Evolutionary conservation across 345 rosid species (phyloP).

Genomic region (Populus alba): DNA sequence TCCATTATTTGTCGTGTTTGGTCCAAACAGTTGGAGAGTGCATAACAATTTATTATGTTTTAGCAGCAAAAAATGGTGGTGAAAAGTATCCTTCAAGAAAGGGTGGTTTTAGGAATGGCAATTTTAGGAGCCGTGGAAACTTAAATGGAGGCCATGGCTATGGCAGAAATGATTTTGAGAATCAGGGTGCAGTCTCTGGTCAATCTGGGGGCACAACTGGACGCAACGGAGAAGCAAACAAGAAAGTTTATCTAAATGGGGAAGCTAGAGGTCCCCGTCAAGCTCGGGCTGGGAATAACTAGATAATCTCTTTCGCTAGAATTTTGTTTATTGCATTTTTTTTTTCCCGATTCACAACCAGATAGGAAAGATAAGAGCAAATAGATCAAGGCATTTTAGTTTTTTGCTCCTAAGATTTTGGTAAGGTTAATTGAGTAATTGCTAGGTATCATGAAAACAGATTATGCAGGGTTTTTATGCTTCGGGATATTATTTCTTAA

Average conservation of each 20-base stretch:
- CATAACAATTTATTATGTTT: background rate
- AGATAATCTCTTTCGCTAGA: background rate
- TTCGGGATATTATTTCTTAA: background rate
- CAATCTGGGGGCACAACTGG: slow-evolving; percentile 3
- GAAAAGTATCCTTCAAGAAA: slow-evolving; percentile 12
- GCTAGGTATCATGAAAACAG: background rate
- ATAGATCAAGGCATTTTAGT: slow-evolving; percentile 1
- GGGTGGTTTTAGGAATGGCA: slow-evolving; percentile 10
- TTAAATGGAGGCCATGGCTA: slow-evolving; percentile 9
- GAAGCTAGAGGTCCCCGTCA: slow-evolving; percentile 11
- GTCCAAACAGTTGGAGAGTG: too few relatives aligned
- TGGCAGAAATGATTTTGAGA: slow-evolving; percentile 20
- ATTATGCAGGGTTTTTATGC: background rate
- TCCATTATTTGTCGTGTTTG: background rate
- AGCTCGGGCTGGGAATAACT: slow-evolving; percentile 7
- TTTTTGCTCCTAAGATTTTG: background rate
- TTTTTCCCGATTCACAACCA: background rate
- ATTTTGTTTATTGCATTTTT: slow-evolving; percentile 6
- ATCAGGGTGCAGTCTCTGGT: slow-evolving; percentile 15
- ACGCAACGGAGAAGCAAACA: slow-evolving; percentile 18
- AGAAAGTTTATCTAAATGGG: slow-evolving; percentile 17
- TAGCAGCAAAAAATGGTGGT: slow-evolving; percentile 20
- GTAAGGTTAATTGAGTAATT: background rate
- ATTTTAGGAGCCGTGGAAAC: slow-evolving; percentile 17
- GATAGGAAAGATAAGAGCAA: slow-evolving; percentile 3